Percentiles rank a stretch among this genome's conserved stretches.
phyloP scores from a whole-genome alignment of 805 yeast species.

The Brettanomyces naardenensis region DNA sequence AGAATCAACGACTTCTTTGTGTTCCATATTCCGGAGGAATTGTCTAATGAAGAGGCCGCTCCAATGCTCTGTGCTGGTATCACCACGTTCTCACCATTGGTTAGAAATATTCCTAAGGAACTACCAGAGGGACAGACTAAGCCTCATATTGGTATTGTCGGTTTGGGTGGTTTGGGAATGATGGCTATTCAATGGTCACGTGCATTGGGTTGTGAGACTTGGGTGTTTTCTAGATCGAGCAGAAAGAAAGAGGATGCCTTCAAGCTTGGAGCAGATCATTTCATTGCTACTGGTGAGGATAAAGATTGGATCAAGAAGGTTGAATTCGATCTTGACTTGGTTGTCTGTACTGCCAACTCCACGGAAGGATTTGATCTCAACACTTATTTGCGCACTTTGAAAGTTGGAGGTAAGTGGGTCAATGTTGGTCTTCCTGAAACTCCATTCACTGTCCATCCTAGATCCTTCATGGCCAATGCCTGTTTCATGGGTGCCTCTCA shows the following conservation, averaged over 20 bases:
- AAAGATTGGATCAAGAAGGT: slow-evolving; percentile 24
- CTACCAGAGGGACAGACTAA: slow-evolving; percentile 22
- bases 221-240: slow-evolving; percentile 45
- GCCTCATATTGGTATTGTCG: slow-evolving; percentile 49
- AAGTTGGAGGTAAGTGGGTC: slow-evolving; percentile 50
- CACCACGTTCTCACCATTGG: slow-evolving; percentile 63
- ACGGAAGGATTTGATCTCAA: slow-evolving; percentile 41
- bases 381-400: slow-evolving; percentile 41
- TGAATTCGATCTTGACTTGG: slow-evolving; percentile 36
- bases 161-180: slow-evolving; percentile 65
- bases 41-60: slow-evolving; percentile 50
- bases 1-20: slow-evolving; percentile 58
- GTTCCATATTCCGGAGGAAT: slow-evolving; percentile 51
- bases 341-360: slow-evolving; percentile 47
- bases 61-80: slow-evolving; percentile 76
- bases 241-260: slow-evolving; percentile 44
- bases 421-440: slow-evolving; percentile 63
- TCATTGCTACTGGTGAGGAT: slow-evolving; percentile 39
- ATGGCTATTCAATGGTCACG: slow-evolving; percentile 51
- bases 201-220: slow-evolving; percentile 58
- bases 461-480: slow-evolving; percentile 35
- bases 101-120: slow-evolving; percentile 31
- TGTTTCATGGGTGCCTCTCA: slow-evolving; percentile 49
- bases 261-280: slow-evolving; percentile 48
- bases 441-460: slow-evolving; percentile 33